phyloP scores from a whole-genome alignment of 2,329 filamentous ascomycete species.

The Penicillium occitanis region DNA sequence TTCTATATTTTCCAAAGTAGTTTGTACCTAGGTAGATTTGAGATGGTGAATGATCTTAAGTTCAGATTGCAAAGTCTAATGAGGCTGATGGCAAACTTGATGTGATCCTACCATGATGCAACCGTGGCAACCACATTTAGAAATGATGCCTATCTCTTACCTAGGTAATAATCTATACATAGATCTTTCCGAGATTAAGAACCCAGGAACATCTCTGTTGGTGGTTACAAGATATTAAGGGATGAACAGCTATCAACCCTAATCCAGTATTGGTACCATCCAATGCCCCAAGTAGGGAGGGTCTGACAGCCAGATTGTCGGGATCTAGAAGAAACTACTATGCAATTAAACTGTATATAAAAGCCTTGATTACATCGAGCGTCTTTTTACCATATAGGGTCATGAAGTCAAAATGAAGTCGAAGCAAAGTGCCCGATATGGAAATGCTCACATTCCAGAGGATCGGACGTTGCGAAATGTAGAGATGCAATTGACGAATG shows the following conservation, averaged over 20 bases:
- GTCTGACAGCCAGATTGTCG: not conserved
- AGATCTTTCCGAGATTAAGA: not conserved
- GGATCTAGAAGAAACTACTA: too few species aligned
- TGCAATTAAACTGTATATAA: not conserved
- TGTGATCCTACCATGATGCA: slow-evolving; percentile 20
- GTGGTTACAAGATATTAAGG: not conserved
- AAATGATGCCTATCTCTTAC: not conserved
- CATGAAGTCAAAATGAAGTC: not conserved
- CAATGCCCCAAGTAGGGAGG: not conserved
- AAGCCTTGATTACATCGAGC: not conserved
- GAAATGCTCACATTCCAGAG: slow-evolving; percentile 9
- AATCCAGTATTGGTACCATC: not conserved
- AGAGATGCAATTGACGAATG: slow-evolving; percentile 8
- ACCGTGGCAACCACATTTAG: not conserved
- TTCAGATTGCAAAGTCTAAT: not conserved
- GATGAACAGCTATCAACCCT: not conserved
- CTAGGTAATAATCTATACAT: not conserved
- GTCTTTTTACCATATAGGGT: not conserved
- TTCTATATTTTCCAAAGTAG: not conserved
- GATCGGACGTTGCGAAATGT: not conserved
- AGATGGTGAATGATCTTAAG: not conserved
- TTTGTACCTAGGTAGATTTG: not conserved
- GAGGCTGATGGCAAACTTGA: slow-evolving; percentile 12
- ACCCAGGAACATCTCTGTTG: not conserved
- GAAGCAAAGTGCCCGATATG: not conserved